Evolutionary conservation across 352 stramenopile genomes (phyloP), one percentile per base, ranked within the genome.

Genomic region (Bremia lactucae): DNA sequence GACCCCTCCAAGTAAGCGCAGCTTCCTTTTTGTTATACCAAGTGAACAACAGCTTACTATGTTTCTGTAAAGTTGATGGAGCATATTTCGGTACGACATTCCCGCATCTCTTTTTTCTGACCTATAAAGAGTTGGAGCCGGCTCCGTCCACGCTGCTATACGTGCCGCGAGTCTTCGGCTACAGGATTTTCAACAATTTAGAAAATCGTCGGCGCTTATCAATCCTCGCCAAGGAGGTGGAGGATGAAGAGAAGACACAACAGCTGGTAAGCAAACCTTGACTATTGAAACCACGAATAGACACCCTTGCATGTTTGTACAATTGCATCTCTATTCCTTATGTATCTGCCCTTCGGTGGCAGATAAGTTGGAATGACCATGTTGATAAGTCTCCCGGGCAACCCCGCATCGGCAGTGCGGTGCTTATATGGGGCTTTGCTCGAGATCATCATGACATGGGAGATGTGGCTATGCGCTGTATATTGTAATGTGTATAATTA

Each of bases 41-140:
- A 25, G 20, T 31, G 33, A n/a, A 11, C 14, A 41, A 40, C 24
- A 3, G 2, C 9, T 2, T 14, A 14, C 44, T 59, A 45, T 40
- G 31, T 16, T 20, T 13, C 9, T 51, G 14, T 37, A 93, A n/a
- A n/a, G 78, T 93, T 63, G 95, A 98, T 57, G 95, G 95, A 43
- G 90, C 94, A 9, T 98, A 98, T 76, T 98, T 98, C 75, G 95
- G 95, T 25, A 98, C 94, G 31, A 98, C 95, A 15, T 98, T 98
- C 73, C 94, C 95, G 42, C 95, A 98, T 67, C 65, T 98, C 49
- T 98, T 98, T 80, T 92, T 98, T 51, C 93, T 98, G 82, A 97
- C 93, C 42, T 97, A 98, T 69, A 89, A 79, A 55, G 94, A 97
- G 59, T 52, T 94, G 36, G 77, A 91, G 42, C 80, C 80, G n/a